These are phyloP conservation scores for Marasmius tenuissimus DNA, from an alignment of 1,284 basidiomycete genomes.

Conservation along the genomic window DNA sequence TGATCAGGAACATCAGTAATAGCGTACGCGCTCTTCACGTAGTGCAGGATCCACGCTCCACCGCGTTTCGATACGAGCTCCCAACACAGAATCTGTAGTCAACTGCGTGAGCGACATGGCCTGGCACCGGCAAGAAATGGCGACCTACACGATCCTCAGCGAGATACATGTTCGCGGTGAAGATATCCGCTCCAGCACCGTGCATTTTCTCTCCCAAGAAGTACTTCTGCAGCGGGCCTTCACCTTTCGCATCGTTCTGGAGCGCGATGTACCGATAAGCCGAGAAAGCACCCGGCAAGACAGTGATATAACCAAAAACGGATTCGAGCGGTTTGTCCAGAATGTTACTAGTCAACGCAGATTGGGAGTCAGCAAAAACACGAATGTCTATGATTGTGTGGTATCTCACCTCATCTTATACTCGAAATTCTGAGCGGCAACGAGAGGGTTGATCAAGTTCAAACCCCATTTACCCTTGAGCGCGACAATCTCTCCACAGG, in stretches of 20 bases:
- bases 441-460: slow-evolving; percentile 82
- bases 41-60: slow-evolving; percentile 88
- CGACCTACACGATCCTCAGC: slow-evolving; percentile 79
- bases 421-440: slow-evolving; percentile 93
- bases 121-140: not conserved
- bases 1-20: slow-evolving; percentile 92
- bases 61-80: slow-evolving; percentile 89
- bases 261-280: slow-evolving; percentile 72
- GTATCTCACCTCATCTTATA: slow-evolving; percentile 70
- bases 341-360: slow-evolving; percentile 52
- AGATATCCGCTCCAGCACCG: slow-evolving; percentile 85
- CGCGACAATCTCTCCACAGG: slow-evolving; percentile 96
- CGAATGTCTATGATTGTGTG: not conserved
- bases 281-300: slow-evolving; percentile 91
- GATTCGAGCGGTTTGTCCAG: slow-evolving; percentile 86
- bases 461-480: slow-evolving; percentile 82
- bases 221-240: slow-evolving; percentile 91
- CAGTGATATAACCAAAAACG: slow-evolving; percentile 91
- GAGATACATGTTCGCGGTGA: slow-evolving; percentile 95
- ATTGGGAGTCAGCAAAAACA: not conserved
- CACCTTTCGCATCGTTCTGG: slow-evolving; percentile 80
- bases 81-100: slow-evolving; percentile 81
- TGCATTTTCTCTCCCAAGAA: slow-evolving; percentile 95
- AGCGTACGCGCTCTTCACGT: slow-evolving; percentile 90
- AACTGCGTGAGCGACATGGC: too few relatives aligned